These are phyloP conservation scores for Blumeria graminis DNA, from an alignment of 2,329 filamentous ascomycete species.

Conservation along the genomic window DNA sequence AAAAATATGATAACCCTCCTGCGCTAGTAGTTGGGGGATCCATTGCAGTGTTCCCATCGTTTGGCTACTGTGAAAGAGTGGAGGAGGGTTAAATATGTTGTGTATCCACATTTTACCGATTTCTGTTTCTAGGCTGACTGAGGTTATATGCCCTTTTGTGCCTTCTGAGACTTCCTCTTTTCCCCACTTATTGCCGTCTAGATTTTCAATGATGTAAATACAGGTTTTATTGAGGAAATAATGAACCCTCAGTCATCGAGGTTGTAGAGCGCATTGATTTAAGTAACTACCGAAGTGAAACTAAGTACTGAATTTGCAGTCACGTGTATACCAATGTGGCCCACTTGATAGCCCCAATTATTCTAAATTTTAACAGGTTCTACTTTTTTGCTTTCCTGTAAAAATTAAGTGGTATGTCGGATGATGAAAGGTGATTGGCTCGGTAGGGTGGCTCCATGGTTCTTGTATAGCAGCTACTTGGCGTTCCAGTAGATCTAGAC, in stretches of 20 bases:
- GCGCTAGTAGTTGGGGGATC: not conserved
- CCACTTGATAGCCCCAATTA: too few relatives aligned
- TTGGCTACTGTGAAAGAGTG: not conserved
- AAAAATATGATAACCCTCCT: not conserved
- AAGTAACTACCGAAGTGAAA: too few relatives aligned
- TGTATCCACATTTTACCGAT: not conserved
- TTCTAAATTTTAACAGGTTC: too few relatives aligned
- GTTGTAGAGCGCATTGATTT: too few relatives aligned
- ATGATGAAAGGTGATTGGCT: not conserved
- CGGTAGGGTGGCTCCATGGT: not conserved
- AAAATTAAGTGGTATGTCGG: not conserved
- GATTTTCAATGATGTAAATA: not conserved
- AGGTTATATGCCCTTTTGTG: not conserved
- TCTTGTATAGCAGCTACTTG: not conserved
- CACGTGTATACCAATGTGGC: too few relatives aligned
- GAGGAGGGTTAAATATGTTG: not conserved
- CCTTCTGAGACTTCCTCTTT: not conserved
- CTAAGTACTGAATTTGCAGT: too few relatives aligned
- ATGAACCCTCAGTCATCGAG: too few relatives aligned
- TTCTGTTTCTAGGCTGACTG: not conserved
- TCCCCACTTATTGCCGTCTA: not conserved
- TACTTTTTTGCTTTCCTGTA: not conserved
- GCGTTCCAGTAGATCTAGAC: not conserved
- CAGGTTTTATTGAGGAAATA: too few relatives aligned
- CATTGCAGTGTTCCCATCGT: not conserved